These are phyloP conservation scores for Fragaria iinumae DNA, from an alignment of 306 rosid genomes.

Conservation along the genomic window DNA sequence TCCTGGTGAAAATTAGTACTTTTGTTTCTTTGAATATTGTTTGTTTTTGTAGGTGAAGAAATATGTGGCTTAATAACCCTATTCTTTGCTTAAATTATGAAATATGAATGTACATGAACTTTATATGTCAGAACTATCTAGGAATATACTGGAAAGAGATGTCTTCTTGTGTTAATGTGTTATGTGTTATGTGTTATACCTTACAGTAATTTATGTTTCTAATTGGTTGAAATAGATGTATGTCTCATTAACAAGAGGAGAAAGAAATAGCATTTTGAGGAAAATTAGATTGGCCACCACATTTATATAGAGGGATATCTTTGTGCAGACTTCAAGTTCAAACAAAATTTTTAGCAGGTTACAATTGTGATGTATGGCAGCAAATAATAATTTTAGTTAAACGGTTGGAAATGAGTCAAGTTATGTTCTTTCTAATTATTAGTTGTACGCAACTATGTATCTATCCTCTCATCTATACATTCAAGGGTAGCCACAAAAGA, in stretches of 20 bases:
- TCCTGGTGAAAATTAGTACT: slow-evolving; percentile 29
- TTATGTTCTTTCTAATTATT: not conserved
- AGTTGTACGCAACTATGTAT: not conserved
- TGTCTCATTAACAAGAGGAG: not conserved
- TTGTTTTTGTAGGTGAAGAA: slow-evolving; percentile 8
- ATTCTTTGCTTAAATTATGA: not conserved
- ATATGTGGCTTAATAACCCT: slow-evolving; percentile 16
- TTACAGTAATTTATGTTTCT: not conserved
- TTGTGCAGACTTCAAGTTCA: not conserved
- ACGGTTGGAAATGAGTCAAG: not conserved
- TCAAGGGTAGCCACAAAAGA: not conserved
- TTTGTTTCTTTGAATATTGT: not conserved
- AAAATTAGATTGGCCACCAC: not conserved
- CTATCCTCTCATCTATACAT: not conserved
- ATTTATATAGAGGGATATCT: not conserved
- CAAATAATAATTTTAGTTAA: too few species aligned
- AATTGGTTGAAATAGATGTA: not conserved
- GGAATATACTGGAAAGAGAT: not conserved
- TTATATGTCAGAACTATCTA: not conserved
- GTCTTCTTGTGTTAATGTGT: not conserved
- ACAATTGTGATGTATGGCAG: not conserved
- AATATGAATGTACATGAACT: not conserved
- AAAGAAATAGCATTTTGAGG: not conserved
- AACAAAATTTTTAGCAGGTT: not conserved
- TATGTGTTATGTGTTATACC: not conserved